Base-by-base conservation (phyloP, 1,284 basidiomycete genomes). In the Phellopilus nigrolimitatus region DNA sequence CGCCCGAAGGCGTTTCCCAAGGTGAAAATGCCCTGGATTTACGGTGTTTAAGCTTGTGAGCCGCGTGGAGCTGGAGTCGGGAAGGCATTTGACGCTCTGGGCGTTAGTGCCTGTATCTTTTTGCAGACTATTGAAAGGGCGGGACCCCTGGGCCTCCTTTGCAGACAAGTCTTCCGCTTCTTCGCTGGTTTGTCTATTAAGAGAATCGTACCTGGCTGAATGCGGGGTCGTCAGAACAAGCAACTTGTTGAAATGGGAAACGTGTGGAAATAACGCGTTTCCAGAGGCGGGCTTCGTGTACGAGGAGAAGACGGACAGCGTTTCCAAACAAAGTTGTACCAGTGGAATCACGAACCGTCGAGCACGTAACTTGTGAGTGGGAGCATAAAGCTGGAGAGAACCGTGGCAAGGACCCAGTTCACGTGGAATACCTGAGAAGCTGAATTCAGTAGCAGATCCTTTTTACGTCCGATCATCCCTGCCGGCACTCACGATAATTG, bases 321-420 rank as follows among this genome's bases (percentile, higher is more conserved):
- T 17, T 37, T 15, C 15, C 19, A 7, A 12, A 30, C 28, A 30
- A 30, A 17, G 34, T 7, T 37, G 19, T 37, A 10, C 12, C n/a
- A 37, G 34, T 13, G n/a, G 8, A n/a, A 17, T 49, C 27, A 43
- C 37, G 33, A 21, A 55, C 43, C 38, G 33, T 51, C 43, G 27
- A 56, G 51, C 15, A 56, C 49, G 45, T 47, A 58, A 9, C 49
- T 34, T 36, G 54, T 30, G 38, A 58, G 37, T 3, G 51, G 51
- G 22, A 54, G 31, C 5, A 46, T 22, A 46, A 51, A 58, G 3
- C 38, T 48, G 21, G 55, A 27, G 17, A 34, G 27, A 6, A 36
- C 49, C 31, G 55, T 33, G 30, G 54, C 54, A 27, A 43, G 49
- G 34, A 58, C 53, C 56, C 56, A 58, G 21, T 58, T 37, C 12